Conservation (phyloP, 768 basidiomycete genomes). For the Lactifluus echinatus region DNA sequence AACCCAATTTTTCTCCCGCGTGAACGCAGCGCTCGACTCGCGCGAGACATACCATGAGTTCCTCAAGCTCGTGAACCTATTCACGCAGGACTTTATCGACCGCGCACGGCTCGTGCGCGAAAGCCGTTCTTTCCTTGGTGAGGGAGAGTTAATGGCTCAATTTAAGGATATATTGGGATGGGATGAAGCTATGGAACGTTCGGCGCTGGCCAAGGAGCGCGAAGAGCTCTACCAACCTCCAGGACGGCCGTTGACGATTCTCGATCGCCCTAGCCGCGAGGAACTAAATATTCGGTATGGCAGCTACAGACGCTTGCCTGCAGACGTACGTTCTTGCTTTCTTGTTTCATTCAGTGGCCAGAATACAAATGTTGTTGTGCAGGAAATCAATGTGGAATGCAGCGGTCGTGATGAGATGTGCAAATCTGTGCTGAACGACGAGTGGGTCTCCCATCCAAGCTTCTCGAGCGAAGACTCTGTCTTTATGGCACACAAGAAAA, state of each 20-base stretch:
- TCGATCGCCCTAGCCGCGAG: constrained; percentile 42
- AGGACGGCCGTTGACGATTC: constrained; percentile 23
- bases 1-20: constrained; percentile 85
- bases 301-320: constrained; percentile 82
- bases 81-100: constrained; percentile 91
- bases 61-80: constrained; percentile 89
- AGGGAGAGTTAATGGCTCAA: constrained; percentile 69
- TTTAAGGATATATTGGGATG: constrained; percentile 85
- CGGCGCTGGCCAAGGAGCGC: constrained; percentile 24
- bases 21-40: constrained; percentile 62
- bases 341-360: background rate
- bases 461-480: constrained; percentile 93
- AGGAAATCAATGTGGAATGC: constrained; percentile 86
- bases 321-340: constrained; percentile 46
- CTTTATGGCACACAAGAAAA: constrained; percentile 87
- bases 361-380: constrained; percentile 2
- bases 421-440: constrained; percentile 90
- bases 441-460: constrained; percentile 96
- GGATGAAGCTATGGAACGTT: constrained; percentile 56
- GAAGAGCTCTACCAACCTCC: constrained; percentile 22
- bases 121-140: constrained; percentile 60
- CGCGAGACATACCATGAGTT: constrained; percentile 89
- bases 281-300: constrained; percentile 72
- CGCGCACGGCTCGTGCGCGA: constrained; percentile 75
- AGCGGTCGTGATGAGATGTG: constrained; percentile 98